Base-by-base conservation (phyloP, 2,329 filamentous ascomycete genomes). In the Nannizzia gypsea region DNA sequence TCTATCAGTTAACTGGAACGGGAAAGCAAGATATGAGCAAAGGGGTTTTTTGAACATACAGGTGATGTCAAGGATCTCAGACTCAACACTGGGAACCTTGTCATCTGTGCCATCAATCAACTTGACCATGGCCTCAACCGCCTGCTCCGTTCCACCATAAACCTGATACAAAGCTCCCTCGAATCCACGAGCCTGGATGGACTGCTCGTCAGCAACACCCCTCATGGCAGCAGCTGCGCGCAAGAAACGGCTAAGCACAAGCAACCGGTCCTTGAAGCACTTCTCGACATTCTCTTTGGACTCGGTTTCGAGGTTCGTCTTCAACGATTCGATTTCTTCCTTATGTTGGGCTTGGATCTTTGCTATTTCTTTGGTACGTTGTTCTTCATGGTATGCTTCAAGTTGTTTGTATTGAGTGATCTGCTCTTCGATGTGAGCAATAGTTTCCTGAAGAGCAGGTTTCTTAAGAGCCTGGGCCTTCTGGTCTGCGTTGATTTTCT, bases 401-500 rank as follows among this genome's bases (percentile, higher is more conserved):
- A 85, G 79, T 66, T 81, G 77, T 71, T 81, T 81, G 76, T 81
- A 85, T 62, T 83, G 79, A 56, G 75, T 69, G 60, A 84, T 74
- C 69, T 85, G 83, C 67, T 84, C 82, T 68, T 86, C 82, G 42
- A 82, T 72, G 65, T 83, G 80, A 15, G 76, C 71, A 58, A 84
- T 72, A 65, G 79, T 76, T 48, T 77, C 74, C 66, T 84, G 80
- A 24, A 86, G 77, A 46, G 74, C 71, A 38, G 83, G 83, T 69
- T 85, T 86, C 77, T 84, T 85, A 67, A 82, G 71, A 1, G 77
- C 76, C 68, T 85, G 81, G 6, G 81, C 80, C 70, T 83, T 84
- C 71, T 86, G 83, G 68, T 86, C 83, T 63, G 73, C 68, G 68
- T 86, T 86, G 74, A 86, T 83, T 72, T 84, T 85, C 72, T 81